Percentiles rank a stretch among this genome's conserved stretches.
These are phyloP conservation scores for Lodderomyces jiufengensis DNA, from an alignment of 1,139 yeast species.

Conservation along the genomic window DNA sequence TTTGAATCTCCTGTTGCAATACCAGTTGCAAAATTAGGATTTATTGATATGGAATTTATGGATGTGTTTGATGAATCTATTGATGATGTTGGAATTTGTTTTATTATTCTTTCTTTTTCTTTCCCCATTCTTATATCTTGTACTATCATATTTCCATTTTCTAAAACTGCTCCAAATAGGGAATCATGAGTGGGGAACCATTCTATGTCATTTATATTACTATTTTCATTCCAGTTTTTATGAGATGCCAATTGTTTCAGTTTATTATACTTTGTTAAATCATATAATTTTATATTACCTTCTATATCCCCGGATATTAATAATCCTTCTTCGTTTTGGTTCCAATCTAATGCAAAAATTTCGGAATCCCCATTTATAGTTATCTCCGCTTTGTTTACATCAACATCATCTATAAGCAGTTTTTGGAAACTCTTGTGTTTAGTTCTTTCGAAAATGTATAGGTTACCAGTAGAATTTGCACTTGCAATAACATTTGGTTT, in stretches of 20 bases:
- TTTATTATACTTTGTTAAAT: constrained; percentile 24
- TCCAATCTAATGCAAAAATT: constrained; percentile 47
- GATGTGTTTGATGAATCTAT: constrained; percentile 26
- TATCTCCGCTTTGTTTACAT: constrained; percentile 20
- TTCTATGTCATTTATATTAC: constrained; percentile 58
- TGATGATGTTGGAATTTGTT: neutral
- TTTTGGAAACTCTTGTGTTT: constrained; percentile 45
- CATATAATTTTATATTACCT: constrained; percentile 35
- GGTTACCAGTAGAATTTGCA: constrained; percentile 37
- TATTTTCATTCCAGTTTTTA: constrained; percentile 8
- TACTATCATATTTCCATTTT: constrained; percentile 44
- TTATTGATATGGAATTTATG: constrained; percentile 65
- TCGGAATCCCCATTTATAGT: constrained; percentile 18
- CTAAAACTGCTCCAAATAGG: constrained; percentile 56
- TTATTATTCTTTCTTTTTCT: constrained; percentile 4
- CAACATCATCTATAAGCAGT: constrained; percentile 25
- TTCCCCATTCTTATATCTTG: constrained; percentile 50
- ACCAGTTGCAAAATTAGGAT: constrained; percentile 47
- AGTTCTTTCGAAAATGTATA: constrained; percentile 50
- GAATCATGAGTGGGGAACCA: constrained; percentile 62
- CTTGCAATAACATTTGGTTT: constrained; percentile 44
- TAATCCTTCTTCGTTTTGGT: constrained; percentile 34
- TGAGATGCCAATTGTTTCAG: constrained; percentile 14
- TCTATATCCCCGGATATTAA: constrained; percentile 35
- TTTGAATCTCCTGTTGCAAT: constrained; percentile 68